phyloP scores from a whole-genome alignment of 257 asterid species.

The Scutellaria minor region DNA sequence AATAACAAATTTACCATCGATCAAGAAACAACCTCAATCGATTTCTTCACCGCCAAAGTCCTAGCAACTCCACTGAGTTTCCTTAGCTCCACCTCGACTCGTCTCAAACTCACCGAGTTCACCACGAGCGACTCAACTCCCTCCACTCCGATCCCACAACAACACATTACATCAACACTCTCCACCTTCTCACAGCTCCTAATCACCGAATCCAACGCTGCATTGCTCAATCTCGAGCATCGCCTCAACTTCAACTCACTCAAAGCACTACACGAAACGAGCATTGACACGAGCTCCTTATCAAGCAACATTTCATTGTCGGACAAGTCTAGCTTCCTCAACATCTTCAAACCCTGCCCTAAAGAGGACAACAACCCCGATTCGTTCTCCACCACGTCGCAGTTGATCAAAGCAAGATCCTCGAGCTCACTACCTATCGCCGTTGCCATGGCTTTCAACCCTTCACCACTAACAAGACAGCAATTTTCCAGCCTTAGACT shows the following conservation, averaged over 20 bases:
- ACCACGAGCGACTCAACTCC: conserved; percentile 58
- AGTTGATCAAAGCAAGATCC: conserved; percentile 69
- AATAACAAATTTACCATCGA: background rate
- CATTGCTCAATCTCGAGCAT: conserved; percentile 52
- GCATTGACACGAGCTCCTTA: conserved; percentile 70
- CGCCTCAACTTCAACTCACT: conserved; percentile 72
- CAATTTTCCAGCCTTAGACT: conserved; percentile 71
- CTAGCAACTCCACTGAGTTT: conserved; percentile 48
- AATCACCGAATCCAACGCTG: conserved; percentile 37
- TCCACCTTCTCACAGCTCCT: conserved; percentile 54
- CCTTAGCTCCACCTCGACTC: conserved; percentile 47
- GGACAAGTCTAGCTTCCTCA: conserved; percentile 76
- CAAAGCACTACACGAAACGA: conserved; percentile 60
- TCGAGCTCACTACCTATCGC: conserved; percentile 46
- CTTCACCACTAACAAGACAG: conserved; percentile 74
- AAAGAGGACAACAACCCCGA: conserved; percentile 61
- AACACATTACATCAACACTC: conserved; percentile 55
- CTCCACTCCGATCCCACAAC: conserved; percentile 49
- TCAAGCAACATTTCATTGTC: conserved; percentile 66
- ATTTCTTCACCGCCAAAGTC: conserved; percentile 36
- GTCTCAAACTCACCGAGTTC: conserved; percentile 40
- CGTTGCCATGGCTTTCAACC: conserved; percentile 51
- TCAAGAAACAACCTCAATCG: conserved; percentile 42
- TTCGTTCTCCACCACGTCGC: conserved; percentile 70
- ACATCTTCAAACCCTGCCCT: conserved; percentile 66